phyloP scores from a whole-genome alignment of 2,329 filamentous ascomycete species.

The Mollisia scopiformis region DNA sequence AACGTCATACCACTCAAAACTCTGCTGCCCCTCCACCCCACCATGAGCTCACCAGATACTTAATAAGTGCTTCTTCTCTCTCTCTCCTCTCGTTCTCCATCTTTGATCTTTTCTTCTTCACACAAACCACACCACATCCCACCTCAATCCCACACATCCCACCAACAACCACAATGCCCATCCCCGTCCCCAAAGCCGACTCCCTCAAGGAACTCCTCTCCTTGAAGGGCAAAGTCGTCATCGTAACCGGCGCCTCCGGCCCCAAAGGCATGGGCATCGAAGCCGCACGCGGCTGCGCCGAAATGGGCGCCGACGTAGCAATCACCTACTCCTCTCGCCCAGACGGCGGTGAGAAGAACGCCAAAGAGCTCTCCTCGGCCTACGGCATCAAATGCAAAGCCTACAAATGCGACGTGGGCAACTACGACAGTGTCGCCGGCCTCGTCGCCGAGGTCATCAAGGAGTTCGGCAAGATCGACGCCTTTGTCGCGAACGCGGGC shows the following conservation, averaged over 20 bases:
- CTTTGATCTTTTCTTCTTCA: background rate
- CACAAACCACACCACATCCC: background rate
- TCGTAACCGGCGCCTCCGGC: conserved; percentile 65
- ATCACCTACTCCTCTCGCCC: conserved; percentile 61
- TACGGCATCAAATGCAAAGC: conserved; percentile 69
- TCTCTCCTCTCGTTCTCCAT: too few relatives aligned
- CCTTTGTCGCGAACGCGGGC: conserved; percentile 72
- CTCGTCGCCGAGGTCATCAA: conserved; percentile 61
- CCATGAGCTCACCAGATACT: conserved; percentile 20
- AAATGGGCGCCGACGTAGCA: conserved; percentile 54
- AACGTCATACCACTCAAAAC: conserved; percentile 10
- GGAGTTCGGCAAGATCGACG: conserved; percentile 52
- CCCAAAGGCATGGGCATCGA: conserved; percentile 71
- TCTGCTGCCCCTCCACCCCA: conserved; percentile 17
- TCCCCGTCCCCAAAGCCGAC: conserved; percentile 57
- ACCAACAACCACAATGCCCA: conserved; percentile 51
- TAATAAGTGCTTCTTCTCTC: background rate
- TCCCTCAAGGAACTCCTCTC: conserved; percentile 64
- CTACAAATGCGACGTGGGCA: conserved; percentile 66
- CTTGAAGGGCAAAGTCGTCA: conserved; percentile 62
- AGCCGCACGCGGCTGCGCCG: conserved; percentile 65
- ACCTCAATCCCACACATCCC: background rate
- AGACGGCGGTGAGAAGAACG: conserved; percentile 67
- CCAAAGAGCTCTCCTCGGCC: conserved; percentile 58
- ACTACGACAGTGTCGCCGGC: conserved; percentile 53